These are phyloP conservation scores for Geranium rotundifolium DNA, from an alignment of 345 rosid species.

Conservation along the genomic window DNA sequence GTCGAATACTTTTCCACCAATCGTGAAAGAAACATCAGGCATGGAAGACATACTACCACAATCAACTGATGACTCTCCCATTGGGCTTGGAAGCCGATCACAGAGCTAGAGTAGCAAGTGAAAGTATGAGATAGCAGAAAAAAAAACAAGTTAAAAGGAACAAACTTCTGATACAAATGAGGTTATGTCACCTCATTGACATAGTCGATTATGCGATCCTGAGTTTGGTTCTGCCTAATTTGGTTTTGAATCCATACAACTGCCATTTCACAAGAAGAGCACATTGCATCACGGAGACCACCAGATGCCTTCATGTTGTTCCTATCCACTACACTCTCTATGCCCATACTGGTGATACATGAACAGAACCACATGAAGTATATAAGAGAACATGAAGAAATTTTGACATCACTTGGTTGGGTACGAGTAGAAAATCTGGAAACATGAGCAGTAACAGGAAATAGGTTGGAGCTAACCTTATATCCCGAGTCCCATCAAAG, in stretches of 20 bases:
- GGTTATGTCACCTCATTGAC: constrained; percentile 32
- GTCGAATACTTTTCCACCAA: constrained; percentile 43
- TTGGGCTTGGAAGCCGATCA: constrained; percentile 55
- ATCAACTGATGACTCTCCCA: constrained; percentile 64
- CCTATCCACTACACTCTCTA: constrained; percentile 43
- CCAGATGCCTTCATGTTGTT: constrained; percentile 16
- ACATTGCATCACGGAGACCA: constrained; percentile 32
- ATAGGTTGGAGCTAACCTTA: constrained; percentile 26
- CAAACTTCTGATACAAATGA: neutral
- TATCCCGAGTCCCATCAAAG: constrained; percentile 46
- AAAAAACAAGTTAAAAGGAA: neutral
- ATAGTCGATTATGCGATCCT: constrained; percentile 37
- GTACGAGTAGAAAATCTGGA: neutral
- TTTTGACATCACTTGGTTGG: neutral
- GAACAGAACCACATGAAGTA: neutral
- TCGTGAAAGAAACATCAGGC: constrained; percentile 57
- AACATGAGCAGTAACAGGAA: constrained; percentile 3
- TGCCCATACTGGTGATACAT: constrained; percentile 35
- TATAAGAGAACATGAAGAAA: neutral
- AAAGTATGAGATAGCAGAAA: constrained; percentile 1
- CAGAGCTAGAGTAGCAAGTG: constrained; percentile 33
- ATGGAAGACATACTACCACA: constrained; percentile 37
- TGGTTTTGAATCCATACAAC: constrained; percentile 63
- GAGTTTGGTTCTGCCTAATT: constrained; percentile 43
- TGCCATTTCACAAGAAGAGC: constrained; percentile 57